phyloP scores from a whole-genome alignment of 345 rosid species.

The Punica granatum region DNA sequence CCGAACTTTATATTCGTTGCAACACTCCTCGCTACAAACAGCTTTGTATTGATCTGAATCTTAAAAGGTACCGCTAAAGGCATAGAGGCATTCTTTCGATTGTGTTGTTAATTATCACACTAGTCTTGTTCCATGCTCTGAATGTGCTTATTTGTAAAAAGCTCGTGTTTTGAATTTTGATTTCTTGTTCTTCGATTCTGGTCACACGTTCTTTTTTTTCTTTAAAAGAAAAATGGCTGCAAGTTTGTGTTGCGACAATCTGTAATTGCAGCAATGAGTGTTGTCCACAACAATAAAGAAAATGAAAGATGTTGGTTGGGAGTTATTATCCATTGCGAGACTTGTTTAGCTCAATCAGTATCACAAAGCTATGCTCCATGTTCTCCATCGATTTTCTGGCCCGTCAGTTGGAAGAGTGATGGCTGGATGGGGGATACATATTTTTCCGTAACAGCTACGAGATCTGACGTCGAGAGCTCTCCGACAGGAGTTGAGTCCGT shows the following conservation, averaged over 20 bases:
- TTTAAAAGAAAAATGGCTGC: no score
- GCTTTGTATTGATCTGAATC: background rate
- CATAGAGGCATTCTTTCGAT: background rate
- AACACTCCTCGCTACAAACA: background rate
- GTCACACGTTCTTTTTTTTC: background rate
- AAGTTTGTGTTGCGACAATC: background rate
- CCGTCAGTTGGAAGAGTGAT: no score
- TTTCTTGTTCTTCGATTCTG: background rate
- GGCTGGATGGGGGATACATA: no score
- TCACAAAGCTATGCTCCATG: background rate
- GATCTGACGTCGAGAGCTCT: background rate
- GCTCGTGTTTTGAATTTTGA: background rate
- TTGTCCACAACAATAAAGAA: background rate
- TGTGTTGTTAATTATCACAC: background rate
- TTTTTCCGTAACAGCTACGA: no score
- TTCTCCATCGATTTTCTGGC: background rate
- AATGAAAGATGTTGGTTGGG: background rate
- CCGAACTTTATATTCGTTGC: background rate
- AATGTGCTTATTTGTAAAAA: background rate
- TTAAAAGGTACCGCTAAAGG: background rate
- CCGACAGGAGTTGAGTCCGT: background rate
- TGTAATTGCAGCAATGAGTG: background rate
- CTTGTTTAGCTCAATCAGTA: background rate
- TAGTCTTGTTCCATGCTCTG: background rate
- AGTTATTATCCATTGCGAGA: background rate